These are phyloP conservation scores for Coniochaeta ligniaria DNA, from an alignment of 2,329 filamentous ascomycete genomes.

Conservation along the genomic window DNA sequence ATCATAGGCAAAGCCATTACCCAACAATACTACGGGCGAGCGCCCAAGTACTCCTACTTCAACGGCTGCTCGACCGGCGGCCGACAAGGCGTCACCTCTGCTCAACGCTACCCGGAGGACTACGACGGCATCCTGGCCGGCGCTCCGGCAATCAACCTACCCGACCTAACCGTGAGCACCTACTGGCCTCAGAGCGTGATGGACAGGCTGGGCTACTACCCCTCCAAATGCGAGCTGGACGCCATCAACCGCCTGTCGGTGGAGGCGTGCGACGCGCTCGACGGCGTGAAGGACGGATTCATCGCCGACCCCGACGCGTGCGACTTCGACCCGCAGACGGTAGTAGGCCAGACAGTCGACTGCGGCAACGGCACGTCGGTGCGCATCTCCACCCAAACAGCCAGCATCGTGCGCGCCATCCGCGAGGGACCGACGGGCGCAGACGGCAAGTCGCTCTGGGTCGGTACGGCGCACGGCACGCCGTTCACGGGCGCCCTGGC, in stretches of 20 bases:
- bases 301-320: conserved; percentile 30
- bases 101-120: conserved; percentile 37
- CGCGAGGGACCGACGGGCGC: conserved; percentile 7
- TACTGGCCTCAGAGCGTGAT: conserved; percentile 25
- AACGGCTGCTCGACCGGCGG: conserved; percentile 43
- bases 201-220: conserved; percentile 20
- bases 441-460: conserved; percentile 9
- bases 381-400: conserved; percentile 13
- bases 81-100: conserved; percentile 37
- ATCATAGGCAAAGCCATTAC: conserved; percentile 4
- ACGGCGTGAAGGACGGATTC: conserved; percentile 35
- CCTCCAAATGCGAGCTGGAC: conserved; percentile 7
- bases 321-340: conserved; percentile 19
- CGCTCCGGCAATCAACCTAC: conserved; percentile 16
- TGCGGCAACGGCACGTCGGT: conserved; percentile 3
- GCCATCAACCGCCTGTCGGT: conserved; percentile 28
- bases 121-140: conserved; percentile 41
- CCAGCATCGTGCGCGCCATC: conserved; percentile 8
- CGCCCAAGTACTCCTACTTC: conserved; percentile 34
- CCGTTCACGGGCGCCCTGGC: conserved; percentile 5
- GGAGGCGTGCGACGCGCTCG: conserved; percentile 33
- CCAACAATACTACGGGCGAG: conserved; percentile 20
- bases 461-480: conserved; percentile 6
- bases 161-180: not conserved
- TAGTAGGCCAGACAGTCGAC: conserved; percentile 13